Conservation (phyloP, 495 filamentous ascomycete species). For the Pyrenula massariospora region DNA sequence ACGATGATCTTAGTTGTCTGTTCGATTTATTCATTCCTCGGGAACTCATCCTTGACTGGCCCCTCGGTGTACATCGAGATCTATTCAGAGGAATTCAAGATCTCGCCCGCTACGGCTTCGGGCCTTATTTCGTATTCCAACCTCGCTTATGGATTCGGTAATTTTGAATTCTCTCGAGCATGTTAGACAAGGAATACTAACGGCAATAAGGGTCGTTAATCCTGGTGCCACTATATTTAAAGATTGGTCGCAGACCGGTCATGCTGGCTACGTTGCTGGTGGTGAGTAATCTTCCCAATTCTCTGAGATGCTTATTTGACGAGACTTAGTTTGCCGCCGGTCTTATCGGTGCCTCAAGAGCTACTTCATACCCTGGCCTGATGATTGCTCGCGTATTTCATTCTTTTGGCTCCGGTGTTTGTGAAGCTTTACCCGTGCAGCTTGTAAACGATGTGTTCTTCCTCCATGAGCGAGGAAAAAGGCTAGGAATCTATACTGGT, state of each 20-base stretch:
- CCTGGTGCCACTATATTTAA: constrained; percentile 46
- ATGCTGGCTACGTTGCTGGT: constrained; percentile 36
- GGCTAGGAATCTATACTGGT: constrained; percentile 49
- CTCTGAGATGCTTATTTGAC: background rate
- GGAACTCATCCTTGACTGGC: constrained; percentile 44
- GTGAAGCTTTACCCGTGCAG: constrained; percentile 51
- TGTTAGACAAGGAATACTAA: too few relatives aligned
- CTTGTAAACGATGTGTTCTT: constrained; percentile 59
- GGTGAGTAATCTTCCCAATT: constrained; percentile 15
- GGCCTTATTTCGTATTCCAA: constrained; percentile 51
- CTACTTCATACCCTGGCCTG: constrained; percentile 34
- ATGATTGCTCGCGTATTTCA: constrained; percentile 47
- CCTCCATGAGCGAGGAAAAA: constrained; percentile 47
- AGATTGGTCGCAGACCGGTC: constrained; percentile 44
- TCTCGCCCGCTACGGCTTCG: constrained; percentile 36
- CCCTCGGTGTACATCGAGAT: constrained; percentile 49
- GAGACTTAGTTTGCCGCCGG: constrained; percentile 37
- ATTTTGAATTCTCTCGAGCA: constrained; percentile 2
- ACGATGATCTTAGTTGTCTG: constrained; percentile 46
- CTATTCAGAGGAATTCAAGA: constrained; percentile 41
- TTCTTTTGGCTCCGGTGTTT: constrained; percentile 45
- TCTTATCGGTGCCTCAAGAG: constrained; percentile 41
- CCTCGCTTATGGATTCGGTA: constrained; percentile 50
- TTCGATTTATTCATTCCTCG: constrained; percentile 49
- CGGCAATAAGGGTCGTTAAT: constrained; percentile 34